Conservation (phyloP, 2,329 filamentous ascomycete genomes). For the Calonectria crousiana region DNA sequence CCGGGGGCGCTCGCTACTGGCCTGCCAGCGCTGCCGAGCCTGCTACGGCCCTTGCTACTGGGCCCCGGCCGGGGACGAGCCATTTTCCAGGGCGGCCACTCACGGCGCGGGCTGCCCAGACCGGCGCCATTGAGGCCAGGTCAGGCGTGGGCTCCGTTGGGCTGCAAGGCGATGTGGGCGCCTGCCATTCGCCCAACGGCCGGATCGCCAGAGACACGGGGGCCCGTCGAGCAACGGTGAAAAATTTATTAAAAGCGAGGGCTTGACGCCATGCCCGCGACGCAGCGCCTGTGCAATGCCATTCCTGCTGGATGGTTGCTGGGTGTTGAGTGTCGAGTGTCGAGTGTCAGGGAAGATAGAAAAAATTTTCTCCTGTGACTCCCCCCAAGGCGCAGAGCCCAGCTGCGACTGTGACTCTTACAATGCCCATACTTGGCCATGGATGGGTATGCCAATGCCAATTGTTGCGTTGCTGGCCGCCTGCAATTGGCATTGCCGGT, state of each 20-base stretch:
- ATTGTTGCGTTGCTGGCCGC: neutral
- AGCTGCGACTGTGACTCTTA: conserved; percentile 4
- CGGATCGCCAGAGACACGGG: conserved; percentile 1
- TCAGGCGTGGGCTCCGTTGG: conserved; percentile 16
- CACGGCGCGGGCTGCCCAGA: neutral
- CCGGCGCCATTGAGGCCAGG: conserved; percentile 16
- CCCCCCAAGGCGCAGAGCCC: neutral
- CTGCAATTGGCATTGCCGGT: conserved; percentile 1
- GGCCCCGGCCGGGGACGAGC: neutral
- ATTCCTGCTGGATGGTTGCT: neutral
- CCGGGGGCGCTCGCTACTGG: neutral
- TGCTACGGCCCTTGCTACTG: neutral
- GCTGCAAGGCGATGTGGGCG: conserved; percentile 18
- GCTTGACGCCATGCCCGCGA: neutral
- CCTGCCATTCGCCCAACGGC: conserved; percentile 14
- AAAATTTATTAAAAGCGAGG: conserved; percentile 13
- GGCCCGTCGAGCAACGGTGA: conserved; percentile 9
- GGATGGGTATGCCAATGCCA: neutral
- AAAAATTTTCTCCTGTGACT: neutral
- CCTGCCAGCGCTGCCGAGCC: neutral
- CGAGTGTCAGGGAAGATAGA: no score
- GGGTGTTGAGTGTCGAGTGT: no score
- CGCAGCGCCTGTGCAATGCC: neutral
- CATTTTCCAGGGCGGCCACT: conserved; percentile 30
- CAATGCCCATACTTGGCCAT: neutral